A percentile compares a stretch with the other conserved stretches of the same genome.
Evolutionary conservation across 495 filamentous ascomycete species (phyloP).

Genomic region (Pyronema domesticum): DNA sequence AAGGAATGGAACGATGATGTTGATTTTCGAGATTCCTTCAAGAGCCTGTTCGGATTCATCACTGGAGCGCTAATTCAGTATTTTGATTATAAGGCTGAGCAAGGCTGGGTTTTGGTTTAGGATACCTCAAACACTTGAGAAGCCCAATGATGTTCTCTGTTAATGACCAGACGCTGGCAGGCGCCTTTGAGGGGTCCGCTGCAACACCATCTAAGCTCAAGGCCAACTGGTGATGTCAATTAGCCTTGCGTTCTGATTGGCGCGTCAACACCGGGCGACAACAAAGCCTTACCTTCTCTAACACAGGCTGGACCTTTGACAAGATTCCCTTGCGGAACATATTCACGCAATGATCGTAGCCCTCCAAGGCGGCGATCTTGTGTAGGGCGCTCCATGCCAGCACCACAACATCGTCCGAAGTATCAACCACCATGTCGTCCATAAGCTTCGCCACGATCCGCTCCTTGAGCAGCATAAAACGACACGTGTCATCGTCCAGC

Average conservation of each 20-base stretch:
- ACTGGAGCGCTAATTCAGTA: conserved; percentile 11
- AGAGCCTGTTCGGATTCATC: conserved; percentile 38
- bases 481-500: conserved; percentile 37
- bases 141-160: conserved; percentile 23
- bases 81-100: background rate
- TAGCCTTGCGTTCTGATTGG: background rate
- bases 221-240: background rate
- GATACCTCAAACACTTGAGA: conserved; percentile 15
- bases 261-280: no score
- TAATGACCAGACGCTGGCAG: conserved; percentile 15
- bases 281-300: conserved; percentile 1
- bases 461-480: conserved; percentile 42
- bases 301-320: conserved; percentile 17
- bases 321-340: conserved; percentile 39
- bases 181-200: background rate
- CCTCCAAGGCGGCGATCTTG: conserved; percentile 40
- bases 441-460: conserved; percentile 41
- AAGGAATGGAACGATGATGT: conserved; percentile 33
- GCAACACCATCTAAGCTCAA: background rate
- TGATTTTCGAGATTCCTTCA: conserved; percentile 31
- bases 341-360: conserved; percentile 43
- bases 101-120: background rate
- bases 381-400: conserved; percentile 44
- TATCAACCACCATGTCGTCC: conserved; percentile 41
- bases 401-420: conserved; percentile 36